phyloP scores from a whole-genome alignment of 768 basidiomycete genomes.

The Cubamyces sp. region DNA sequence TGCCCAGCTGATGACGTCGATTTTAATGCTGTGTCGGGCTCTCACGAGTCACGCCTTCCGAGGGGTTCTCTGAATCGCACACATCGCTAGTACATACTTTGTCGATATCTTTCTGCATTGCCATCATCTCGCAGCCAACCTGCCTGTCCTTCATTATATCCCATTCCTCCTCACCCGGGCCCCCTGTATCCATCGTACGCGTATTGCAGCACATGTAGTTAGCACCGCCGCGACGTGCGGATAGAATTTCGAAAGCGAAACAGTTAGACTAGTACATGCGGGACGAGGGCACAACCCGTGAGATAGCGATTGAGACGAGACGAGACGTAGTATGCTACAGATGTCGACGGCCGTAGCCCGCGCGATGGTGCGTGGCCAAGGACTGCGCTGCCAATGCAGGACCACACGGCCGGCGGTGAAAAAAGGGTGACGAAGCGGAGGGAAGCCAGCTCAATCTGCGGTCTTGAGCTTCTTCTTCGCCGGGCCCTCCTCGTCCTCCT shows the following conservation, averaged over 20 bases:
- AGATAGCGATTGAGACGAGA: background rate
- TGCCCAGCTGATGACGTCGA: too few species aligned
- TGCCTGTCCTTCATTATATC: constrained; percentile 8
- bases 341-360: background rate
- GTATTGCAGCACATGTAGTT: constrained; percentile 17
- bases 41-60: too few species aligned
- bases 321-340: constrained; percentile 10
- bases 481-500: constrained; percentile 51
- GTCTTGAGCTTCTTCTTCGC: constrained; percentile 80
- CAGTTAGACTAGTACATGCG: constrained; percentile 9
- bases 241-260: constrained; percentile 7
- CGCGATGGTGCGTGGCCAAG: too few species aligned
- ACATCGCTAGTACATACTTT: background rate
- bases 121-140: background rate
- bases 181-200: constrained; percentile 16
- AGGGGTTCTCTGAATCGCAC: background rate
- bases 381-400: too few species aligned
- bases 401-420: background rate
- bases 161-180: background rate
- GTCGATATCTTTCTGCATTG: background rate
- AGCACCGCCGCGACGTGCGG: background rate
- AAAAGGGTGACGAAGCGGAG: background rate
- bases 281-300: background rate
- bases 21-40: too few species aligned
- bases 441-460: constrained; percentile 35